phyloP scores from a whole-genome alignment of 768 basidiomycete genomes.

The Trametes sanguinea region DNA sequence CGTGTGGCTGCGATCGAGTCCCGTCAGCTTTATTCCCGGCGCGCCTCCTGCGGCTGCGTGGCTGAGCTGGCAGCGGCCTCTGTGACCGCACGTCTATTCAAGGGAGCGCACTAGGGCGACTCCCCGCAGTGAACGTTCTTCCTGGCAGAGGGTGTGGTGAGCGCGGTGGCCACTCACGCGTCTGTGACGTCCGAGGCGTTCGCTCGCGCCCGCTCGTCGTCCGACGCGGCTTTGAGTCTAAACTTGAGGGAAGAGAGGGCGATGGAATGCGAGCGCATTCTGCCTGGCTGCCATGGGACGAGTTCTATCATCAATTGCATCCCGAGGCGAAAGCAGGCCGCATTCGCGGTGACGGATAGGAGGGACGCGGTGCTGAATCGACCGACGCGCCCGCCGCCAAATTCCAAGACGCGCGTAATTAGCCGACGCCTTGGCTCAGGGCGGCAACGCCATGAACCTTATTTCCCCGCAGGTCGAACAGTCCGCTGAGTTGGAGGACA shows the following conservation, averaged over 20 bases:
- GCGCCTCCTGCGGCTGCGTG: not conserved
- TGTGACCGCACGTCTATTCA: not conserved
- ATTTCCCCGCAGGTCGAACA: not conserved
- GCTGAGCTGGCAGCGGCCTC: not conserved
- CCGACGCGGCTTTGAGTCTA: not conserved
- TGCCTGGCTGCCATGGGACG: not conserved
- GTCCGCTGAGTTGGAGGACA: not conserved
- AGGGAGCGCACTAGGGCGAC: not conserved
- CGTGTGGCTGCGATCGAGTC: slow-evolving; percentile 3
- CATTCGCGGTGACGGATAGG: not conserved
- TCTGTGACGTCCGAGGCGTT: slow-evolving; percentile 8
- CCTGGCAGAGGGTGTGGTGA: not conserved
- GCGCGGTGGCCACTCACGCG: not conserved
- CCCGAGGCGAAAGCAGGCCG: not conserved
- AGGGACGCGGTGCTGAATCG: not conserved
- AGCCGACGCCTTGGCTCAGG: not conserved
- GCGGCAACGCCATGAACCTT: not conserved
- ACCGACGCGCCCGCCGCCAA: not conserved
- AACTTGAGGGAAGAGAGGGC: not conserved
- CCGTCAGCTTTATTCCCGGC: not conserved
- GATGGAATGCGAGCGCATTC: not conserved
- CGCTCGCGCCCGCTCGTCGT: not conserved
- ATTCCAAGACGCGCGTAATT: not conserved
- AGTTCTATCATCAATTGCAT: not conserved
- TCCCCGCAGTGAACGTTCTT: not conserved